A percentile compares a stretch with the other conserved stretches of the same genome.
phyloP scores from a whole-genome alignment of 2,329 filamentous ascomycete genomes.

The Fusarium luffae region DNA sequence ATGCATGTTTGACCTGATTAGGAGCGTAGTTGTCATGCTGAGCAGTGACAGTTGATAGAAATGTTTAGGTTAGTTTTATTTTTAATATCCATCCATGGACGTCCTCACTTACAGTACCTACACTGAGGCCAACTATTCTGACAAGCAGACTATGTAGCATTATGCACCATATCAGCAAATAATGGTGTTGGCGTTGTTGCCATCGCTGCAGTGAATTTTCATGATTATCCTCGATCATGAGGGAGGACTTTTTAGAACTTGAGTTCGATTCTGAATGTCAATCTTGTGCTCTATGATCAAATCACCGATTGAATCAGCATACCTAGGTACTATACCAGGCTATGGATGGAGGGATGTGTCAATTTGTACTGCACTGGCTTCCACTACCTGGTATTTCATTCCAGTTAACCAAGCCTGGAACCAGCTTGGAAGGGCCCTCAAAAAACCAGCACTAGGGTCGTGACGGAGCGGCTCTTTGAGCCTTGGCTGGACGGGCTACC shows the following conservation, averaged over 20 bases:
- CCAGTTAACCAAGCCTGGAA: not conserved
- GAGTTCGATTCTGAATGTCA: not conserved
- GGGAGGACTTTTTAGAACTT: slow-evolving; percentile 1
- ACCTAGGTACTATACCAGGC: not conserved
- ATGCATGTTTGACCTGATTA: slow-evolving; percentile 18
- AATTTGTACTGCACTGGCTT: slow-evolving; percentile 22
- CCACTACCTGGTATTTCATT: not conserved
- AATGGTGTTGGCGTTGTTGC: slow-evolving; percentile 6
- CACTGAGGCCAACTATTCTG: not conserved
- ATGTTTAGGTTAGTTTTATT: not conserved
- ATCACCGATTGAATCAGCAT: slow-evolving; percentile 6
- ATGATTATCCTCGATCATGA: slow-evolving; percentile 12
- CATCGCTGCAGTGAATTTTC: not conserved
- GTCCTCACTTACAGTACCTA: slow-evolving; percentile 3
- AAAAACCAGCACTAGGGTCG: slow-evolving; percentile 45
- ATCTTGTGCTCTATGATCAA: slow-evolving; percentile 13
- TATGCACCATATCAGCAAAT: not conserved
- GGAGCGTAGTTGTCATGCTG: slow-evolving; percentile 1
- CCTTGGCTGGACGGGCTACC: slow-evolving; percentile 28
- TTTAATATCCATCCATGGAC: not conserved
- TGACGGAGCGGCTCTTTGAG: slow-evolving; percentile 46
- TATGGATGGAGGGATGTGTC: slow-evolving; percentile 30
- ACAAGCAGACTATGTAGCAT: not conserved
- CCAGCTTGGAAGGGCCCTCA: not conserved
- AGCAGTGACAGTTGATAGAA: slow-evolving; percentile 3